Conservation (phyloP, 179 eudicot species). For the Sideroxylon spinosum region DNA sequence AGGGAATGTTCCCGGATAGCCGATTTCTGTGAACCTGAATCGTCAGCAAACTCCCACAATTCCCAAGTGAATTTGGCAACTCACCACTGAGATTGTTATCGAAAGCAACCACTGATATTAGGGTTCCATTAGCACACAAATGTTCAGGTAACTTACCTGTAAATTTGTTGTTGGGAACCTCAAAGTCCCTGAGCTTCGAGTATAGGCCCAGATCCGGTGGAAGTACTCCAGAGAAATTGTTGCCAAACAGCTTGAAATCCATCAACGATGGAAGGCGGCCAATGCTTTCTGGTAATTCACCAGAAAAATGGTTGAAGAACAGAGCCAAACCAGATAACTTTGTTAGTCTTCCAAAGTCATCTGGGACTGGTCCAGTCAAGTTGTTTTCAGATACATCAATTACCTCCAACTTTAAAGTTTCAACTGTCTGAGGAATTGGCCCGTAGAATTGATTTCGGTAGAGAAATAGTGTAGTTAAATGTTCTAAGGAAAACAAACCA, state of each 20-base stretch:
- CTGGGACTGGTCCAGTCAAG: too few relatives aligned
- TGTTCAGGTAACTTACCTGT: too few relatives aligned
- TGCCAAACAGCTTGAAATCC: neutral
- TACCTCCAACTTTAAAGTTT: too few relatives aligned
- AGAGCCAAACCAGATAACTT: too few relatives aligned
- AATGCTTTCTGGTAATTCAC: too few relatives aligned
- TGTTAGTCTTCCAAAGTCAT: too few relatives aligned
- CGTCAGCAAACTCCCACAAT: slow-evolving; percentile 21
- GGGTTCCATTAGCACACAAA: too few relatives aligned
- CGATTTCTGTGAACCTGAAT: slow-evolving; percentile 28
- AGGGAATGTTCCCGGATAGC: too few relatives aligned
- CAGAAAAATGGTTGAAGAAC: too few relatives aligned
- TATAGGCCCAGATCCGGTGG: slow-evolving; percentile 38
- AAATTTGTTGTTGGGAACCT: too few relatives aligned
- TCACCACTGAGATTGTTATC: slow-evolving; percentile 31
- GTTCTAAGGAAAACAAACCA: neutral
- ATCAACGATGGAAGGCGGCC: neutral
- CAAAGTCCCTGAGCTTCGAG: too few relatives aligned
- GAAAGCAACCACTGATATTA: slow-evolving; percentile 23
- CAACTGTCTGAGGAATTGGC: neutral
- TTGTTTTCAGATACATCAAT: too few relatives aligned
- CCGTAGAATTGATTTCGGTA: neutral
- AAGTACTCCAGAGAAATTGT: neutral
- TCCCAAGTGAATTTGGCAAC: slow-evolving; percentile 32
- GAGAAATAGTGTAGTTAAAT: neutral